Evolutionary conservation across 2,329 filamentous ascomycete species (phyloP), one percentile per base, ranked within the genome.

Genomic region (Cladophialophora exuberans): DNA sequence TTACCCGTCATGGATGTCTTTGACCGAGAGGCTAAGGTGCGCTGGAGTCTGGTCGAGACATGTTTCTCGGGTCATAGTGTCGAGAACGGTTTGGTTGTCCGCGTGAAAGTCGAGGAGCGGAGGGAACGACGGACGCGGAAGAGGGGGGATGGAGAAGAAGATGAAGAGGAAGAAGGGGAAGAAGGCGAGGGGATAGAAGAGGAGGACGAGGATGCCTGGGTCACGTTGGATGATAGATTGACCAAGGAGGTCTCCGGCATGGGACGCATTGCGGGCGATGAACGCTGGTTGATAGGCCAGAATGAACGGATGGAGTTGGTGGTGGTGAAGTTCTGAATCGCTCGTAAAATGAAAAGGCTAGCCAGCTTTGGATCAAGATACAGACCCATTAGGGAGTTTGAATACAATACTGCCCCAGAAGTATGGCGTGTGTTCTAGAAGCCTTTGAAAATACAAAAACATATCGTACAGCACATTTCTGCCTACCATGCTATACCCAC

Each of bases 251-350:
- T 86, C 28, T 69, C 81, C 42, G 75, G 66, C 1, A 80, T 76
- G 62, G 83, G 81, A 1, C 74, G 74, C 56, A 80, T 87, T 13
- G 77, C 70, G 30, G 84, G 83, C 1, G 81, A 84, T 57, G 83
- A 86, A 67, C 69, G 81, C 51, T 86, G 83, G 76, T 49, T 86
- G n/a, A 67, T 86, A 9, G 83, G 84, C 0, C 80, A 86, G 69
- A 83, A 83, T 64, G 59, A 61, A 1, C 65, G 72, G 6, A 74
- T 79, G 26, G 73, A 76, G 56, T 66, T 86, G 41, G 80, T 81
- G 0, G 69, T 86, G 52, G 70, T 80, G 55, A 67, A 76, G 51
- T 86, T 86, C 58, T 63, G 43, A 66, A 23, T 31, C 6, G 11
- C n/a, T n/a, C n/a, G n/a, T n/a, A n/a, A n/a, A n/a, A n/a, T n/a